Evolutionary conservation across 768 basidiomycete genomes (phyloP).

Genomic region (Astraeus odoratus): DNA sequence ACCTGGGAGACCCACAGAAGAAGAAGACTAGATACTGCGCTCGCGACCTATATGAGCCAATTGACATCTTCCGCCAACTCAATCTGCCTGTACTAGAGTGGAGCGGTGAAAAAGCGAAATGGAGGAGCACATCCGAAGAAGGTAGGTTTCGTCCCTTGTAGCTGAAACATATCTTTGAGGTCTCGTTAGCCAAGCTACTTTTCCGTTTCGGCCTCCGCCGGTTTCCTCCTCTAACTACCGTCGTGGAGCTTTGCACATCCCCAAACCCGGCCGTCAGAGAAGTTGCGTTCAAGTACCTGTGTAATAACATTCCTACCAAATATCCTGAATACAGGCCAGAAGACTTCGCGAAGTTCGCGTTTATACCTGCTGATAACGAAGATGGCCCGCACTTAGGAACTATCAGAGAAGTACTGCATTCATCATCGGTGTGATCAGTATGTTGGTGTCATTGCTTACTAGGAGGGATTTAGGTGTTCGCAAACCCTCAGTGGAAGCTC

Average conservation of each 20-base stretch:
- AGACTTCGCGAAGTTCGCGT: slow-evolving; percentile 53
- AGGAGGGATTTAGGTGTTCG: slow-evolving; percentile 54
- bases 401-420: slow-evolving; percentile 50
- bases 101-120: slow-evolving; percentile 70
- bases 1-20: slow-evolving; percentile 16
- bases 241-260: slow-evolving; percentile 66
- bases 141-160: no score
- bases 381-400: slow-evolving; percentile 50
- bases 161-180: no score
- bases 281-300: slow-evolving; percentile 71
- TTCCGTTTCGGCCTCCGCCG: slow-evolving; percentile 64
- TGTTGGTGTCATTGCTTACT: not conserved
- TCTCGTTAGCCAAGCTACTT: slow-evolving; percentile 64
- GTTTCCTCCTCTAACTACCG: slow-evolving; percentile 56
- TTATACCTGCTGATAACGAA: slow-evolving; percentile 67
- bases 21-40: slow-evolving; percentile 53
- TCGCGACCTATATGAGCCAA: slow-evolving; percentile 79
- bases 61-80: slow-evolving; percentile 61
- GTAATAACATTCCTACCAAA: slow-evolving; percentile 59
- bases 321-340: slow-evolving; percentile 56
- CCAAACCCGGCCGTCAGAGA: slow-evolving; percentile 42
- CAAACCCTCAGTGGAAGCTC: slow-evolving; percentile 54
- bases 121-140: slow-evolving; percentile 81
- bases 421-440: not conserved
- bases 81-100: slow-evolving; percentile 84